phyloP scores from a whole-genome alignment of 768 basidiomycete species.

The Termitomyces sp. region DNA sequence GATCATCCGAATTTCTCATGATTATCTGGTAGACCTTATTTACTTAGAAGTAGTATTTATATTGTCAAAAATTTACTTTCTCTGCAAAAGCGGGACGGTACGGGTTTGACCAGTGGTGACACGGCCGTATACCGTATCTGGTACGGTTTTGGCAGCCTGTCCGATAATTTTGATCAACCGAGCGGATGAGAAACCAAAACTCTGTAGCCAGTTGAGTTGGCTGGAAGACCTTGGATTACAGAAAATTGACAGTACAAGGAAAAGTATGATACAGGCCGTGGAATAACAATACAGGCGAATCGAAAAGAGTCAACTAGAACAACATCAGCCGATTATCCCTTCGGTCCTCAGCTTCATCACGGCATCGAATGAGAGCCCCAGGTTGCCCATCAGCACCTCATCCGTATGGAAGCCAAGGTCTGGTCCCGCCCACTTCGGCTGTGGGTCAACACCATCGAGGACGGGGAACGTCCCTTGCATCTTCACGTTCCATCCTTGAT shows the following conservation, averaged over 20 bases:
- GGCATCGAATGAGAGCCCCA: conserved; percentile 33
- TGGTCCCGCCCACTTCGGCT: conserved; percentile 66
- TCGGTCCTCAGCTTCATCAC: conserved; percentile 32
- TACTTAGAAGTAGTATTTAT: too few species aligned
- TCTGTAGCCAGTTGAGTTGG: neutral
- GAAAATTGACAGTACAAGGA: neutral
- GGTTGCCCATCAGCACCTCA: conserved; percentile 37
- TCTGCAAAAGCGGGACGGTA: too few species aligned
- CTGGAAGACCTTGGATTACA: neutral
- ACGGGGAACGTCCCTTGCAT: conserved; percentile 63
- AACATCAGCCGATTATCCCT: conserved; percentile 35
- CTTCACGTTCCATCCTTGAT: conserved; percentile 55
- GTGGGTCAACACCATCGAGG: conserved; percentile 51
- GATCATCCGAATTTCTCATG: too few species aligned
- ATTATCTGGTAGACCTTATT: too few species aligned
- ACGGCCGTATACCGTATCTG: too few species aligned
- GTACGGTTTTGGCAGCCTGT: too few species aligned
- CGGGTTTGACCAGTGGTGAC: too few species aligned
- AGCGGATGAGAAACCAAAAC: neutral
- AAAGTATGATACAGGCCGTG: neutral
- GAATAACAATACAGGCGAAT: neutral
- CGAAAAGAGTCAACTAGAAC: too few species aligned
- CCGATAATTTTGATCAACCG: too few species aligned
- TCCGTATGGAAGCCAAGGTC: conserved; percentile 58
- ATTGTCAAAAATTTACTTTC: too few species aligned